A percentile compares a stretch with the other conserved stretches of the same genome.
phyloP scores from a whole-genome alignment of 2,329 filamentous ascomycete genomes.

The Sclerotinia borealis region DNA sequence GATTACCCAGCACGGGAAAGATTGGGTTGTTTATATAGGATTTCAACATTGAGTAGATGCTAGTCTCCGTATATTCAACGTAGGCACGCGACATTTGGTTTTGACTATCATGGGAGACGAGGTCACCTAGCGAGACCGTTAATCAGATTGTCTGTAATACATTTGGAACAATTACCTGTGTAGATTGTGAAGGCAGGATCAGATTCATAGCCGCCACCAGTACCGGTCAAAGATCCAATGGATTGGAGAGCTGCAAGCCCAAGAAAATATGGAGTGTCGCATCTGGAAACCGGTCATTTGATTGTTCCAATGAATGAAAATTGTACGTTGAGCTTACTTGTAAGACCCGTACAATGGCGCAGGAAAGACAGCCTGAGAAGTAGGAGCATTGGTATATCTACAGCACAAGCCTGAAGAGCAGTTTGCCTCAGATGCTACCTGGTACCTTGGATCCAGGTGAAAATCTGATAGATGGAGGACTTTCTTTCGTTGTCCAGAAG shows the following conservation, averaged over 20 bases:
- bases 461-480: slow-evolving; percentile 51
- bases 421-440: slow-evolving; percentile 46
- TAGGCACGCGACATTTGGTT: slow-evolving; percentile 46
- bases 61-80: slow-evolving; percentile 47
- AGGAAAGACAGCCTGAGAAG: slow-evolving; percentile 37
- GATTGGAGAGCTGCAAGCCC: slow-evolving; percentile 50
- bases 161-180: slow-evolving; percentile 30
- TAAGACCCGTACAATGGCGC: slow-evolving; percentile 50
- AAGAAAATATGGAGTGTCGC: slow-evolving; percentile 54
- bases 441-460: slow-evolving; percentile 49
- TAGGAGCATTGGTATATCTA: slow-evolving; percentile 36
- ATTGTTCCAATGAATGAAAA: neutral
- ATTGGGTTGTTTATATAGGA: slow-evolving; percentile 50
- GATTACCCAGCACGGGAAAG: slow-evolving; percentile 51
- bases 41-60: slow-evolving; percentile 50
- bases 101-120: slow-evolving; percentile 49
- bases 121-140: slow-evolving; percentile 37
- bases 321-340: slow-evolving; percentile 26
- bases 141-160: neutral
- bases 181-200: slow-evolving; percentile 48
- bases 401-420: slow-evolving; percentile 48
- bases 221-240: slow-evolving; percentile 50
- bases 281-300: slow-evolving; percentile 28
- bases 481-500: slow-evolving; percentile 49
- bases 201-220: slow-evolving; percentile 37